Conservation (phyloP, 306 rosid genomes). For the Datisca glomerata region DNA sequence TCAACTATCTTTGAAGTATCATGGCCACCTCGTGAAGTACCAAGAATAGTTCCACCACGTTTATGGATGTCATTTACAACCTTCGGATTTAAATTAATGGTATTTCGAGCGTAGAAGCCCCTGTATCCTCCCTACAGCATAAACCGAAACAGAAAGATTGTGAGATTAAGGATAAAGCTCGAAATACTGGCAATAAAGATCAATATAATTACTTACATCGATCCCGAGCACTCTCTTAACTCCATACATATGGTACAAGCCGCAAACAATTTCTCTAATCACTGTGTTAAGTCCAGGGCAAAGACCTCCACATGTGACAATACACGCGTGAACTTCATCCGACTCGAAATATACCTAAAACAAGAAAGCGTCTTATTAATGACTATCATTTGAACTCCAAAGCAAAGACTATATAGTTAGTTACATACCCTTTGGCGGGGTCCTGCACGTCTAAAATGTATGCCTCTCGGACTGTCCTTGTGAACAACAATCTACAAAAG, state of each 20-base stretch:
- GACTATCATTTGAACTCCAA: background rate
- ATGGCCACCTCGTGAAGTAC: slow-evolving; percentile 93
- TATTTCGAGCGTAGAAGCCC: slow-evolving; percentile 83
- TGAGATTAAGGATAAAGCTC: background rate
- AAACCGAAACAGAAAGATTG: too few species aligned
- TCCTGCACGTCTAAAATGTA: slow-evolving; percentile 93
- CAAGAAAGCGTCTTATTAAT: background rate
- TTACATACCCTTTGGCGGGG: slow-evolving; percentile 74
- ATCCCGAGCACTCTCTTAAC: slow-evolving; percentile 79
- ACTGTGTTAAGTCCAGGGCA: slow-evolving; percentile 99
- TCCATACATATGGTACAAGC: slow-evolving; percentile 80
- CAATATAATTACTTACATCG: slow-evolving; percentile 30
- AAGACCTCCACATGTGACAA: slow-evolving; percentile 95
- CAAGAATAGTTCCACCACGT: slow-evolving; percentile 87
- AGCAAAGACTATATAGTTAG: slow-evolving; percentile 1
- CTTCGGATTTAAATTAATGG: slow-evolving; percentile 52
- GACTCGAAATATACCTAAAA: slow-evolving; percentile 67
- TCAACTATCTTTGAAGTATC: slow-evolving; percentile 81
- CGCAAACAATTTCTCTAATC: slow-evolving; percentile 84
- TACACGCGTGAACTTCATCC: slow-evolving; percentile 85
- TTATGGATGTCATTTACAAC: slow-evolving; percentile 81
- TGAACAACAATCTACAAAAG: slow-evolving; percentile 55
- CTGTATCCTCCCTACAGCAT: slow-evolving; percentile 76
- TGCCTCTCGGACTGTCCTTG: slow-evolving; percentile 72
- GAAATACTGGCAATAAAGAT: background rate